Evolutionary conservation across 1,284 basidiomycete genomes (phyloP).

Genomic region (Microbotryomycetes sp.): DNA sequence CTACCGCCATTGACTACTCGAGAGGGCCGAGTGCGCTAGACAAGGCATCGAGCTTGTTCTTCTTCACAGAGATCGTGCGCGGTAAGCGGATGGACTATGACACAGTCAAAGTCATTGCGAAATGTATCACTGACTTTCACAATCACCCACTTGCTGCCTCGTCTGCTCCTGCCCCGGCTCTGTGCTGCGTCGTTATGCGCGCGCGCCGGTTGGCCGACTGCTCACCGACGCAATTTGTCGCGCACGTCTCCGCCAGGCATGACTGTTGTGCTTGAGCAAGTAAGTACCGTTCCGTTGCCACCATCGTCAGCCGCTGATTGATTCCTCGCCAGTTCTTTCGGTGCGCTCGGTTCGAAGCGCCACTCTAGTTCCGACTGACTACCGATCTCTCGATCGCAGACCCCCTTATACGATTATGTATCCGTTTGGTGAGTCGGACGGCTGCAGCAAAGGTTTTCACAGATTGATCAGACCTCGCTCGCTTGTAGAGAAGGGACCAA

Average conservation of each 20-base stretch:
- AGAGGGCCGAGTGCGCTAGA: constrained; percentile 73
- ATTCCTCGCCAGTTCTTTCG: constrained; percentile 31
- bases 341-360: background rate
- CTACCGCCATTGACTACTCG: constrained; percentile 41
- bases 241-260: constrained; percentile 56
- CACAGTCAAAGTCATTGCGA: background rate
- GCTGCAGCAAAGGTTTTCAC: background rate
- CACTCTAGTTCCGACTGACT: background rate
- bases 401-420: constrained; percentile 98
- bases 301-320: background rate
- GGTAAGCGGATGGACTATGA: too few species aligned
- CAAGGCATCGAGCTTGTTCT: constrained; percentile 94
- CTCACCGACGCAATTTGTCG: too few species aligned
- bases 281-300: constrained; percentile 57
- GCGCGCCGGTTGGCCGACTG: too few species aligned
- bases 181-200: too few species aligned
- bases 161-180: background rate
- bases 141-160: background rate
- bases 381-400: constrained; percentile 4
- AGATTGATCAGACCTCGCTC: constrained; percentile 12
- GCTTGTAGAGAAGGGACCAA: constrained; percentile 76
- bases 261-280: constrained; percentile 98
- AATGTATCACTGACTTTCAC: background rate
- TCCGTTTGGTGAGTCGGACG: constrained; percentile 51
- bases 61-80: constrained; percentile 96